These are phyloP conservation scores for Pichia gijzeniarum DNA, from an alignment of 805 yeast genomes.

Conservation along the genomic window DNA sequence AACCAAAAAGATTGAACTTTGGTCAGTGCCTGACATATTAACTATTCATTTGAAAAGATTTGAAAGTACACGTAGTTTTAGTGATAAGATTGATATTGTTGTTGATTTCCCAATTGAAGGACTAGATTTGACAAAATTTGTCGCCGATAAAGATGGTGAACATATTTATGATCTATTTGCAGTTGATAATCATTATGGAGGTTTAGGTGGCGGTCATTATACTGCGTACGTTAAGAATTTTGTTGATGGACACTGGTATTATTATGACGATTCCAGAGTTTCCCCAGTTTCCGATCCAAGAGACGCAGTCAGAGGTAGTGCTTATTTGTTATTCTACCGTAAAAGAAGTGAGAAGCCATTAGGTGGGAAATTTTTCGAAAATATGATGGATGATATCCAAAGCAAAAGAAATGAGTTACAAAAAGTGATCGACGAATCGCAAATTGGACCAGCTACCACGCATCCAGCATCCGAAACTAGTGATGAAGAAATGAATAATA, in stretches of 20 bases:
- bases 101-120: constrained; percentile 86
- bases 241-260: constrained; percentile 76
- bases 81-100: constrained; percentile 81
- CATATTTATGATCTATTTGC: constrained; percentile 79
- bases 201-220: constrained; percentile 96
- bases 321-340: constrained; percentile 80
- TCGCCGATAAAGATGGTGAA: constrained; percentile 34
- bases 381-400: constrained; percentile 36
- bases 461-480: neutral
- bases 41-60: constrained; percentile 88
- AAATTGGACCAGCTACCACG: neutral
- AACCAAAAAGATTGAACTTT: constrained; percentile 80
- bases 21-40: constrained; percentile 91
- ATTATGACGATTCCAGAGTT: constrained; percentile 82
- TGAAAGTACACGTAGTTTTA: constrained; percentile 72
- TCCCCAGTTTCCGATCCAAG: constrained; percentile 47
- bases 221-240: constrained; percentile 84
- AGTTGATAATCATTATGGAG: constrained; percentile 94
- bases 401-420: constrained; percentile 14
- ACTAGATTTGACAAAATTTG: constrained; percentile 61
- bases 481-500: constrained; percentile 6
- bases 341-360: constrained; percentile 37
- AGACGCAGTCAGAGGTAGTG: constrained; percentile 65
- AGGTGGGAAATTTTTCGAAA: constrained; percentile 43
- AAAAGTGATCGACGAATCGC: constrained; percentile 3